phyloP scores from a whole-genome alignment of 441 rosid species.

The Populus trichocarpa region DNA sequence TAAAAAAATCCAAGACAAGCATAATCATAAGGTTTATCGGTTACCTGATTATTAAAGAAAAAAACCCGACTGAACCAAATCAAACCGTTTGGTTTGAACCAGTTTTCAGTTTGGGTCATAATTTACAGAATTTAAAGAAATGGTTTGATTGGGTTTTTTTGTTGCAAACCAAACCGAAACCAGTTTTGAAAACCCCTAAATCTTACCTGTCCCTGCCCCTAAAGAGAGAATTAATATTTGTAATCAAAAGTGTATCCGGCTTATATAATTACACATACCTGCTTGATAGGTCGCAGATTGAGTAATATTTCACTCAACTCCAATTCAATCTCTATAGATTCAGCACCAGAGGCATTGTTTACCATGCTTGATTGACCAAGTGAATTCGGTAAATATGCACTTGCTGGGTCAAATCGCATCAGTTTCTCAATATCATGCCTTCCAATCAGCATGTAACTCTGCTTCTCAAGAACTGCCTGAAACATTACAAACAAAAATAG shows the following conservation, averaged over 20 bases:
- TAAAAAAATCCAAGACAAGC: too few relatives aligned
- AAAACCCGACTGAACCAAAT: too few relatives aligned
- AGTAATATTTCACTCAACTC: slow-evolving; percentile 71
- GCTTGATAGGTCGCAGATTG: slow-evolving; percentile 79
- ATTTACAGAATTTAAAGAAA: too few relatives aligned
- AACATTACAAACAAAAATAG: slow-evolving; percentile 11
- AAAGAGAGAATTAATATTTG: not conserved
- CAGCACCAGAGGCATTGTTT: slow-evolving; percentile 40
- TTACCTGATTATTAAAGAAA: too few relatives aligned
- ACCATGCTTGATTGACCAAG: slow-evolving; percentile 37
- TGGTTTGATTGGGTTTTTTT: too few relatives aligned
- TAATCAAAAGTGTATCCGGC: not conserved
- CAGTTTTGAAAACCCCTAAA: too few relatives aligned
- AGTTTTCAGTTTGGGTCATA: too few relatives aligned
- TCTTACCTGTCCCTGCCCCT: not conserved
- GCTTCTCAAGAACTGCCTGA: slow-evolving; percentile 99
- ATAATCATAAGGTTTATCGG: too few relatives aligned
- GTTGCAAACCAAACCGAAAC: too few relatives aligned
- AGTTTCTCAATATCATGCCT: slow-evolving; percentile 97
- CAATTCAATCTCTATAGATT: slow-evolving; percentile 51
- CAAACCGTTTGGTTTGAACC: too few relatives aligned
- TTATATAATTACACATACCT: slow-evolving; percentile 38
- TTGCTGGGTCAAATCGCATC: slow-evolving; percentile 88
- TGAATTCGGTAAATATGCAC: slow-evolving; percentile 66
- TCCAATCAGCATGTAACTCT: slow-evolving; percentile 95